Conservation (phyloP, 116 monocot genomes). For the Iris pallida region DNA sequence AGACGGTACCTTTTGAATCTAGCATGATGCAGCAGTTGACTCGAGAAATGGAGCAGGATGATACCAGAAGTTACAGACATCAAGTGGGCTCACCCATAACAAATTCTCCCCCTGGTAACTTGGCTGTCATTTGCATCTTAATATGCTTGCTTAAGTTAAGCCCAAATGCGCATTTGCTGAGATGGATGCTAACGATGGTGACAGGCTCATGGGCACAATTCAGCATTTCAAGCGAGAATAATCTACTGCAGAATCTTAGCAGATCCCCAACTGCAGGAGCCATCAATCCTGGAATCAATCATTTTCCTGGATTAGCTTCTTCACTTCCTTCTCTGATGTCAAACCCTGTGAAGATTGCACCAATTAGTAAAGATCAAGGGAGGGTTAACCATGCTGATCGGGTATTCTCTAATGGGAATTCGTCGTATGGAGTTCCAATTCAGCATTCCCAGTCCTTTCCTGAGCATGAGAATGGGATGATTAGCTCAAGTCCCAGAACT, state of each 20-base stretch:
- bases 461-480: conserved; percentile 42
- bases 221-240: conserved; percentile 58
- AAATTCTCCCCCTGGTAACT: conserved; percentile 96
- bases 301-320: conserved; percentile 68
- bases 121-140: too few relatives aligned
- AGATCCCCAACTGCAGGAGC: conserved; percentile 42
- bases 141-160: too few relatives aligned
- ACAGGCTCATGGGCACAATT: conserved; percentile 80
- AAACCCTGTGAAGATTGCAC: conserved; percentile 51
- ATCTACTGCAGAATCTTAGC: conserved; percentile 36
- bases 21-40: conserved; percentile 81
- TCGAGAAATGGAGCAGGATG: conserved; percentile 77
- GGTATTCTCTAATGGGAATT: too few relatives aligned
- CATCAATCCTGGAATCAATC: conserved; percentile 31
- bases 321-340: conserved; percentile 46
- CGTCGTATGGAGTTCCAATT: too few relatives aligned
- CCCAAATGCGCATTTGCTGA: too few relatives aligned
- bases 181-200: not conserved
- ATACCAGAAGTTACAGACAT: conserved; percentile 49
- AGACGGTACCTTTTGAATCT: conserved; percentile 2
- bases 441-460: conserved; percentile 65
- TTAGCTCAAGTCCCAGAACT: conserved; percentile 26
- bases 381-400: conserved; percentile 30
- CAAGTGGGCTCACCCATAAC: conserved; percentile 75
- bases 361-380: conserved; percentile 69